Base-by-base conservation (phyloP, 805 yeast species). In the Hanseniaspora clermontiae region DNA sequence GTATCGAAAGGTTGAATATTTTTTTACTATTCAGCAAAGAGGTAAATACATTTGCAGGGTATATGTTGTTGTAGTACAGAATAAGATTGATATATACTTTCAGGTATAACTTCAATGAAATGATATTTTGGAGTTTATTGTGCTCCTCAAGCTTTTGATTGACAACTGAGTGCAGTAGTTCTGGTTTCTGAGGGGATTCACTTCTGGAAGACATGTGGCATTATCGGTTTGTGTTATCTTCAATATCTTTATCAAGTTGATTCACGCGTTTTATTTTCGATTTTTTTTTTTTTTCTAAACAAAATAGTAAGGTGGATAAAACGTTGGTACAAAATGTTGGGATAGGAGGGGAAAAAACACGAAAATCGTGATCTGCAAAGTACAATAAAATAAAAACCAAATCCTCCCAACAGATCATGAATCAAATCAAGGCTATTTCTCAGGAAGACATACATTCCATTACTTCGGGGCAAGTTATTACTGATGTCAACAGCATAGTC, bases 401-500 rank as follows among this genome's bases (percentile, higher is more conserved):
- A 29, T 4, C 3, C 27, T 5, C 10, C 15, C 17, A 37, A 27
- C 32, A 15, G 51, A 20, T 19, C 24, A 32, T 36, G 46, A 39
- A 19, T 29, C 31, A 31, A 7, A 69, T 74, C 15, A 58, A 63
- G 37, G 72, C 73, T 5, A 78, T 82, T 31, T 73, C 72, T 38
- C 60, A 60, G 1, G 61, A 63, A 10, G 95, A 90, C 61, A 75
- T 89, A 7, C 87, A 85, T 61, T 74, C 77, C 58, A 80, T 91
- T 57, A 88, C 96, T 0, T 87, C 97, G 0, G 96, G 96, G 0
- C 98, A 93, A 67, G 97, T 93, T 14, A 85, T 93, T 12, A 78
- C 82, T 5, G 95, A 87, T 62, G 69, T 93, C 45, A 73, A 79
- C 0, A 80, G 91, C 0, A 84, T 87, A 0, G 81, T 84, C 34